A percentile compares a stretch with the other conserved stretches of the same genome.
phyloP scores from a whole-genome alignment of 78 protist genomes.

The Emiliania huxleyi region DNA sequence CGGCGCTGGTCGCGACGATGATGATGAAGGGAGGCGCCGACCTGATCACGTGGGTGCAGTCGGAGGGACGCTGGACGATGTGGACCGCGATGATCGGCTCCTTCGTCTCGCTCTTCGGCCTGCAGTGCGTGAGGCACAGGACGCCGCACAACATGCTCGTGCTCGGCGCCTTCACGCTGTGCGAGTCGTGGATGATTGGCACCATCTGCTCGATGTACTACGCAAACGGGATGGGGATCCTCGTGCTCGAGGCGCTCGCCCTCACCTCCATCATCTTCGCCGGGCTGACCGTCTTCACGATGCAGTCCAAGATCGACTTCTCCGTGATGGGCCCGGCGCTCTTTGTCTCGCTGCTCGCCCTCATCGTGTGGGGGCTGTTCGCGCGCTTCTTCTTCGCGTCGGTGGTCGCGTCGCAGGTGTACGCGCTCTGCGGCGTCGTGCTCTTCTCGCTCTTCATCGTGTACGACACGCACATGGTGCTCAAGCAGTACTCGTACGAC shows the following conservation, averaged over 20 bases:
- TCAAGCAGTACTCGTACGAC: neutral
- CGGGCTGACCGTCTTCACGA: neutral
- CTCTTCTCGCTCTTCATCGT: neutral
- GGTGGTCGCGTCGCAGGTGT: neutral
- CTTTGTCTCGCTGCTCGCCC: neutral
- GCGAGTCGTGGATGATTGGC: neutral
- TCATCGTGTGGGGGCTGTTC: neutral
- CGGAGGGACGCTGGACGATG: neutral
- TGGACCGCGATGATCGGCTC: neutral
- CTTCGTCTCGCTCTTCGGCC: neutral
- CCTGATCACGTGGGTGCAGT: too few species aligned
- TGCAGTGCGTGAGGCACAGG: neutral
- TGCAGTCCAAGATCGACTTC: neutral
- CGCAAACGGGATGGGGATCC: neutral
- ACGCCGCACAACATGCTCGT: neutral
- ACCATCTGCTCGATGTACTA: neutral
- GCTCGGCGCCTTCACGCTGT: neutral
- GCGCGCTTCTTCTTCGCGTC: neutral
- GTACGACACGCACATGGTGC: neutral
- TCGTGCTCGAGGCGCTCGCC: neutral
- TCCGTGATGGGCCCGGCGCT: neutral
- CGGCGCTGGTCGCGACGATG: neutral
- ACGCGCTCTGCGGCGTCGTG: neutral
- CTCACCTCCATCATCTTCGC: neutral
- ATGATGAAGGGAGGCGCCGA: too few species aligned